phyloP scores from a whole-genome alignment of 768 basidiomycete species.

The Trametes elegans region DNA sequence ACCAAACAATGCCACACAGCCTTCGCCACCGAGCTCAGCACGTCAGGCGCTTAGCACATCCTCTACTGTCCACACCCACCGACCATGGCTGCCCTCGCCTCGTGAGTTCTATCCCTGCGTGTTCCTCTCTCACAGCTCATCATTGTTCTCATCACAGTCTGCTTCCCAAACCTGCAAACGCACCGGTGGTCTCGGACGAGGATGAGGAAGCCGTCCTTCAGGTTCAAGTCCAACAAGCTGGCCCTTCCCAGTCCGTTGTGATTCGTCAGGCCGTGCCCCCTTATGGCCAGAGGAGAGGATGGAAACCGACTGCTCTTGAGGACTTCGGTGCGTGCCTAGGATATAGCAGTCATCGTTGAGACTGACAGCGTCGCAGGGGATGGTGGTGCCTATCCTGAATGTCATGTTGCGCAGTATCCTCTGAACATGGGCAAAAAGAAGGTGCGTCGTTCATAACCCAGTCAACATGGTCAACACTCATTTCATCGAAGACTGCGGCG shows the following conservation, averaged over 20 bases:
- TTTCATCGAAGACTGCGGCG: slow-evolving; percentile 61
- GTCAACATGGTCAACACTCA: not conserved
- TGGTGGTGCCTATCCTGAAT: slow-evolving; percentile 90
- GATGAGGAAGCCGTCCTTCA: slow-evolving; percentile 49
- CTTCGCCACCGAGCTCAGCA: slow-evolving; percentile 6
- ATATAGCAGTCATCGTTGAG: slow-evolving; percentile 10
- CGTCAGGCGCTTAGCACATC: slow-evolving; percentile 2
- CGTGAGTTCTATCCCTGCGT: slow-evolving; percentile 46
- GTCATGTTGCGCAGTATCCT: slow-evolving; percentile 96
- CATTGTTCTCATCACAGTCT: slow-evolving; percentile 38
- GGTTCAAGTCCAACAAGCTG: slow-evolving; percentile 28
- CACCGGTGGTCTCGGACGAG: slow-evolving; percentile 53
- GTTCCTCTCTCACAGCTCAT: slow-evolving; percentile 10
- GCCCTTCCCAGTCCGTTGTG: slow-evolving; percentile 40
- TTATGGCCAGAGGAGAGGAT: slow-evolving; percentile 82
- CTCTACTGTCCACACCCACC: not conserved
- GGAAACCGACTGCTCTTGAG: slow-evolving; percentile 79
- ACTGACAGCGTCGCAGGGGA: slow-evolving; percentile 46
- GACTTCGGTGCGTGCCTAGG: slow-evolving; percentile 69
- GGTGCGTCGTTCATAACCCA: slow-evolving; percentile 42
- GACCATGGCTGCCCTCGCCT: slow-evolving; percentile 68
- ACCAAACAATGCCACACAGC: slow-evolving; percentile 10
- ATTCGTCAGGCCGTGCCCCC: slow-evolving; percentile 62
- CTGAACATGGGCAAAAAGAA: slow-evolving; percentile 95
- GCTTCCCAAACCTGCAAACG: slow-evolving; percentile 65